These are phyloP conservation scores for Kalanchoe fedtschenkoi DNA, from an alignment of 164 flowering plant species.

Conservation along the genomic window DNA sequence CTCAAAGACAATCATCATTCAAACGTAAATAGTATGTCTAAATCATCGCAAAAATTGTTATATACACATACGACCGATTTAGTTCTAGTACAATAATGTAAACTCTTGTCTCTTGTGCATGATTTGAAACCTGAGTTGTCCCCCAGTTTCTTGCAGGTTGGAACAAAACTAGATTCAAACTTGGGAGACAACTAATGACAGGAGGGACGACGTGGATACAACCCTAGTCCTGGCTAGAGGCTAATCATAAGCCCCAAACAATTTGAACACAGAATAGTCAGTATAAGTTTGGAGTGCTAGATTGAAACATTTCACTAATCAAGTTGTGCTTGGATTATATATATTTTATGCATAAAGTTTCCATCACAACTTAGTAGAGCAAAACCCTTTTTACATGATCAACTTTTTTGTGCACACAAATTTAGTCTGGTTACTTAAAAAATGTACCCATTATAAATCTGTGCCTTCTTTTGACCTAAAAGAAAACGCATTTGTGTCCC, in stretches of 20 bases:
- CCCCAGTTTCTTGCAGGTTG: too few relatives aligned
- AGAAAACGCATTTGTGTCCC: not conserved
- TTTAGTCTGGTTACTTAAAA: not conserved
- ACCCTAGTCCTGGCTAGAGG: too few relatives aligned
- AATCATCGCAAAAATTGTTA: too few relatives aligned
- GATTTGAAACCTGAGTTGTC: too few relatives aligned
- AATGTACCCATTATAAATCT: not conserved
- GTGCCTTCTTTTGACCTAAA: not conserved
- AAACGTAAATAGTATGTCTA: too few relatives aligned
- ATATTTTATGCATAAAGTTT: not conserved
- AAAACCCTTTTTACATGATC: not conserved
- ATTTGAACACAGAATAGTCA: not conserved
- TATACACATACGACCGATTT: too few relatives aligned
- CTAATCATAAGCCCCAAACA: not conserved
- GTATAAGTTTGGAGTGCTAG: not conserved
- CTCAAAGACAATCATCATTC: too few relatives aligned
- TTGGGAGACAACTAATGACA: constrained; percentile 4
- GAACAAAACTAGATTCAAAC: not conserved
- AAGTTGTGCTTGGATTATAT: not conserved
- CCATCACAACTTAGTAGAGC: too few relatives aligned
- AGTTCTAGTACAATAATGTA: too few relatives aligned
- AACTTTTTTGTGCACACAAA: not conserved
- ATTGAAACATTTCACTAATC: not conserved
- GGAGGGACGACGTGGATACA: not conserved
- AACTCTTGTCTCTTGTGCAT: too few relatives aligned